Percentiles rank a stretch among this genome's conserved stretches.
phyloP scores from a whole-genome alignment of 208 protist species.

The Balamuthia mandrillaris region DNA sequence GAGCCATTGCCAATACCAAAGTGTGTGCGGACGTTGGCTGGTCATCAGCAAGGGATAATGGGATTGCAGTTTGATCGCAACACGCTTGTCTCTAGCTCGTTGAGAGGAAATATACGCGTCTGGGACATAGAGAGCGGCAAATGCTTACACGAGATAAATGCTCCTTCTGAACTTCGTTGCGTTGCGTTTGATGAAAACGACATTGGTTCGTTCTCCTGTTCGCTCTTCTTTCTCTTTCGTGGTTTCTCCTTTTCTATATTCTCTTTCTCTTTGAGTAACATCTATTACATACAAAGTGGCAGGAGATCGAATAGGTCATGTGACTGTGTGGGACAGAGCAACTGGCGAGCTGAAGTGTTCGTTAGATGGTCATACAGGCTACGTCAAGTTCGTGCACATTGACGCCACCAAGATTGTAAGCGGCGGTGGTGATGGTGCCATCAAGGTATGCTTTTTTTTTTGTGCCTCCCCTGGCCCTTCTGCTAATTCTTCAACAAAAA shows the following conservation, averaged over 20 bases:
- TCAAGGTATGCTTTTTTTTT: not conserved
- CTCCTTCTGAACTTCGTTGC: not conserved
- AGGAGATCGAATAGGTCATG: not conserved
- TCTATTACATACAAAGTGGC: too few relatives aligned
- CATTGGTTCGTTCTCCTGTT: too few relatives aligned
- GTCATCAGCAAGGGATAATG: conserved; percentile 18
- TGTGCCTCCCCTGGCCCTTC: not conserved
- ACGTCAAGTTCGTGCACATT: conserved; percentile 24
- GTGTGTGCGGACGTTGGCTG: not conserved
- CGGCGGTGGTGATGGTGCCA: not conserved
- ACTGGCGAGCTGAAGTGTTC: not conserved
- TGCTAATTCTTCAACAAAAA: not conserved
- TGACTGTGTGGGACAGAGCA: not conserved
- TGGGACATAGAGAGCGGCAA: conserved; percentile 9
- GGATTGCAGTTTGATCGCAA: not conserved
- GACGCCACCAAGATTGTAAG: conserved; percentile 33
- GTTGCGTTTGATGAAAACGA: not conserved
- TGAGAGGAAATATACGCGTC: not conserved
- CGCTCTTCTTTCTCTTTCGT: too few relatives aligned
- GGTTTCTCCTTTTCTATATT: too few relatives aligned
- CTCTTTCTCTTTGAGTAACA: too few relatives aligned
- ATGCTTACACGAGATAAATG: not conserved
- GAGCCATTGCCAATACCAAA: too few relatives aligned
- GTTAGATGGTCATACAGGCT: not conserved
- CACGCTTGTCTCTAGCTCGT: conserved; percentile 18